Evolutionary conservation across 768 basidiomycete genomes (phyloP).

Genomic region (Stropharia rugosoannulata): DNA sequence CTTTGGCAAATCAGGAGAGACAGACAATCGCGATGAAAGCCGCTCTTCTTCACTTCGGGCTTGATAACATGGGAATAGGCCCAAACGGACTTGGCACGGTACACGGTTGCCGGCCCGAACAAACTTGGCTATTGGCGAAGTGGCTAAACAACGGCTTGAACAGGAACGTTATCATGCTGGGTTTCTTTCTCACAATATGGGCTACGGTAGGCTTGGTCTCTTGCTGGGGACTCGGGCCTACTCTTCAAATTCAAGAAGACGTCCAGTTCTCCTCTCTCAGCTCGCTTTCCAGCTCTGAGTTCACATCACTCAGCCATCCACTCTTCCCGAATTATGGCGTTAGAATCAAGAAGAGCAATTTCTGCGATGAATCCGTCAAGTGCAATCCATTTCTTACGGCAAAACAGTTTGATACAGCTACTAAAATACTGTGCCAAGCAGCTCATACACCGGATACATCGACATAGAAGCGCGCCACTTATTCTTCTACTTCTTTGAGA

Average conservation of each 20-base stretch:
- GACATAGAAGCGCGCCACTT: conserved; percentile 60
- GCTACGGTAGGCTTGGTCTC: background rate
- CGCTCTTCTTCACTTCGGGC: no score
- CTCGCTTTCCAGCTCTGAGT: conserved; percentile 26
- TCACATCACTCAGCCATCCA: conserved; percentile 43
- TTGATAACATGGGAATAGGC: no score
- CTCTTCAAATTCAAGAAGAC: background rate
- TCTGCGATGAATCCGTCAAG: conserved; percentile 63
- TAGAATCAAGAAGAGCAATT: conserved; percentile 53
- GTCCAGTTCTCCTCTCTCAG: conserved; percentile 22
- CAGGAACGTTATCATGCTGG: background rate
- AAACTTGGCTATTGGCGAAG: no score
- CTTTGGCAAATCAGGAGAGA: no score
- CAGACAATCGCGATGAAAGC: no score
- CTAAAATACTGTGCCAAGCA: conserved; percentile 16
- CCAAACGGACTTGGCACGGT: no score
- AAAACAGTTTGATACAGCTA: background rate
- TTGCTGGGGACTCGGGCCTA: background rate
- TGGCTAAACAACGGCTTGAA: no score
- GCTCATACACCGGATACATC: conserved; percentile 65
- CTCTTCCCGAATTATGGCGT: conserved; percentile 50
- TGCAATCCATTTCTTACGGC: conserved; percentile 18
- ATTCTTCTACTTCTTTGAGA: conserved; percentile 81
- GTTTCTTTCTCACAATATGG: background rate
- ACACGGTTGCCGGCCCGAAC: no score